phyloP scores from a whole-genome alignment of 164 flowering plant species.

The Magnolia officinalis region DNA sequence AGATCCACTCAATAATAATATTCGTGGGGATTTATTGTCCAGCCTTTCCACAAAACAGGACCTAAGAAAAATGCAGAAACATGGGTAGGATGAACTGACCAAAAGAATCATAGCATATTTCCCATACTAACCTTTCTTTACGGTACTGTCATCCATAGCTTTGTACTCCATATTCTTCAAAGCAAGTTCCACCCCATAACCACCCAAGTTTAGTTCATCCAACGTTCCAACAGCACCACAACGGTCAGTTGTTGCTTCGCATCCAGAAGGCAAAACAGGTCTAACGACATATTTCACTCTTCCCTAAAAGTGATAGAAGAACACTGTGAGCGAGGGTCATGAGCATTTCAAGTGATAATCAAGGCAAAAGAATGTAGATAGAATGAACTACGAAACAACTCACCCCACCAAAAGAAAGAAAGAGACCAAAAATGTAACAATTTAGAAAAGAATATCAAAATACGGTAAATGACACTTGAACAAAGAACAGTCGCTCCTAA shows the following conservation, averaged over 20 bases:
- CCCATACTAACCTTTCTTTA: constrained; percentile 64
- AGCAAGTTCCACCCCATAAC: constrained; percentile 98
- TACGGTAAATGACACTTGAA: neutral
- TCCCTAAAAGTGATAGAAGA: constrained; percentile 45
- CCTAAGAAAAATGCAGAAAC: neutral
- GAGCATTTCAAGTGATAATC: neutral
- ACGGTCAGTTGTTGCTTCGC: constrained; percentile 47
- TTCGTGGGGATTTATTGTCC: neutral
- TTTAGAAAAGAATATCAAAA: neutral
- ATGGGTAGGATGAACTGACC: neutral
- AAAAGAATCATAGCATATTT: neutral
- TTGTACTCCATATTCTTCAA: constrained; percentile 99
- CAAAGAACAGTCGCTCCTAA: neutral
- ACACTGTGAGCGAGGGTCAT: constrained; percentile 7
- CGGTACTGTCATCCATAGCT: constrained; percentile 92
- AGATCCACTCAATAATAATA: no score
- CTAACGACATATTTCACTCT: constrained; percentile 78
- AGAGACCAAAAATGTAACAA: neutral
- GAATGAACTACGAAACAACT: neutral
- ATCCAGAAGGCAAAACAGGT: constrained; percentile 83
- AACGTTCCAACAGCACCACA: constrained; percentile 83
- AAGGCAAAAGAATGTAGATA: neutral
- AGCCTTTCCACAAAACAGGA: neutral
- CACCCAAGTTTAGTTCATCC: constrained; percentile 76
- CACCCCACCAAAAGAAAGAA: neutral